phyloP scores from a whole-genome alignment of 2,329 filamentous ascomycete species.

The Fusarium dlaminii region DNA sequence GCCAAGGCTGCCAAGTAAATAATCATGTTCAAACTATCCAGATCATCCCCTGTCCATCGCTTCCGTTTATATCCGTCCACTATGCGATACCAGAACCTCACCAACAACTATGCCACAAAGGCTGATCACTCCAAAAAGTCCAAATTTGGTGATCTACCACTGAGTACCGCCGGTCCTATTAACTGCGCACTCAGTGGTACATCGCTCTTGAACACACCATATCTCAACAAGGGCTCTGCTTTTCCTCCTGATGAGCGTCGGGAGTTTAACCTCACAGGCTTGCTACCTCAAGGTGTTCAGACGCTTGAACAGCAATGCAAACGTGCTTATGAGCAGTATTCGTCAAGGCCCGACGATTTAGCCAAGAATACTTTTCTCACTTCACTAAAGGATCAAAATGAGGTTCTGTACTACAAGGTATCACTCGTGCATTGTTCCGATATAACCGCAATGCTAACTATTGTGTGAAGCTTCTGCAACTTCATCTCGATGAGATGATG shows the following conservation, averaged over 20 bases:
- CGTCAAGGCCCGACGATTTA: slow-evolving; percentile 67
- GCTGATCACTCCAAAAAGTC: slow-evolving; percentile 34
- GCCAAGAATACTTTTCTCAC: slow-evolving; percentile 91
- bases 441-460: slow-evolving; percentile 17
- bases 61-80: background rate
- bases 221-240: slow-evolving; percentile 83
- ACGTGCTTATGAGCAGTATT: slow-evolving; percentile 85
- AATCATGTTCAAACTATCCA: slow-evolving; percentile 12
- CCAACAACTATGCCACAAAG: slow-evolving; percentile 19
- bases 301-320: slow-evolving; percentile 79
- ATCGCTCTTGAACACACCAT: slow-evolving; percentile 49
- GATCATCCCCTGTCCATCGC: background rate
- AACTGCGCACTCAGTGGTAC: slow-evolving; percentile 50
- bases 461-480: slow-evolving; percentile 69
- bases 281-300: slow-evolving; percentile 78
- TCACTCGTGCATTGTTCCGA: background rate
- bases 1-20: background rate
- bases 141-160: slow-evolving; percentile 46
- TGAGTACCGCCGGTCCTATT: slow-evolving; percentile 50
- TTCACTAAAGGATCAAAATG: slow-evolving; percentile 85
- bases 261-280: slow-evolving; percentile 74
- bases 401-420: slow-evolving; percentile 81
- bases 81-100: background rate
- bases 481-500: slow-evolving; percentile 88
- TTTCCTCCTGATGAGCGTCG: slow-evolving; percentile 75